A percentile compares a stretch with the other conserved stretches of the same genome.
Conservation (phyloP, 441 rosid genomes). For the Euphorbia celastroides region DNA sequence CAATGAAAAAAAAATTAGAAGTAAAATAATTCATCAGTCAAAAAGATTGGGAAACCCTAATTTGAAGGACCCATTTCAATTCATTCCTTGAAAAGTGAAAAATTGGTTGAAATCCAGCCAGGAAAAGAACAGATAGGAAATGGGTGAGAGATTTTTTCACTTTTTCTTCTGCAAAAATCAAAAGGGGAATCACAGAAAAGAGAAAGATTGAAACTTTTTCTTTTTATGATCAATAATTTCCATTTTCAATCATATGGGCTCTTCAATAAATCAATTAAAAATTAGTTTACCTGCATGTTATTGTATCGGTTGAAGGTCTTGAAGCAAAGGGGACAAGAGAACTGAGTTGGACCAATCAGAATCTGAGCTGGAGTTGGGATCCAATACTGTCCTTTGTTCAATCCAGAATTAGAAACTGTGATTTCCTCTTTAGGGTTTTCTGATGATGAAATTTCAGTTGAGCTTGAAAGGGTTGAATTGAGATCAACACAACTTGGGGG, state of each 20-base stretch:
- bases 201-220: conserved; percentile 20
- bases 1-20: too few species aligned
- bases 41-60: conserved; percentile 30
- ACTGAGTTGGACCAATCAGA: conserved; percentile 75
- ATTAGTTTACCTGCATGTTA: too few species aligned
- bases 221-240: background rate
- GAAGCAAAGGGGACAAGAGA: conserved; percentile 80
- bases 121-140: conserved; percentile 19
- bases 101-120: conserved; percentile 23
- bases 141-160: background rate
- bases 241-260: background rate
- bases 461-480: conserved; percentile 32
- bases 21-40: too few species aligned
- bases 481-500: conserved; percentile 36
- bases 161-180: conserved; percentile 1
- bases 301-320: too few species aligned
- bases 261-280: too few species aligned
- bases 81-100: background rate
- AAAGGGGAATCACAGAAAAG: conserved; percentile 17
- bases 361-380: conserved; percentile 83
- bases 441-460: conserved; percentile 31
- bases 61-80: conserved; percentile 26
- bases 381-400: conserved; percentile 79
- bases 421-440: conserved; percentile 32
- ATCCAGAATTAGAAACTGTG: conserved; percentile 24